These are phyloP conservation scores for Knoxia roxburghii DNA, from an alignment of 257 asterid genomes.

Conservation along the genomic window DNA sequence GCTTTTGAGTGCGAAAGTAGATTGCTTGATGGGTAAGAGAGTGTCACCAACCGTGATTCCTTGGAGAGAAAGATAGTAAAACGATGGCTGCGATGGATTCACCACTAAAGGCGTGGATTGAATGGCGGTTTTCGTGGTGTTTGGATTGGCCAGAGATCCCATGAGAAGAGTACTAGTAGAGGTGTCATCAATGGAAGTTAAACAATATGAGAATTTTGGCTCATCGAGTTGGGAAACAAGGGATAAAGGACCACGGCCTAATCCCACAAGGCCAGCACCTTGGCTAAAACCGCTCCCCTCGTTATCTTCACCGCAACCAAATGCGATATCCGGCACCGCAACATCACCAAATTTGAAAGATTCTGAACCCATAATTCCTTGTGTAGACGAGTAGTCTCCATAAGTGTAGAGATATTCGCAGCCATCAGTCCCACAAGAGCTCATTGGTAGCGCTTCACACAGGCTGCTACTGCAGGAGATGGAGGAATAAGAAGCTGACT, in stretches of 20 bases:
- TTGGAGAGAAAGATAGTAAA: constrained; percentile 63
- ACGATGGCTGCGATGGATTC: constrained; percentile 63
- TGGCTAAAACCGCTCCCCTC: constrained; percentile 64
- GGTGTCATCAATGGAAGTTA: constrained; percentile 57
- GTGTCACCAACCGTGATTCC: constrained; percentile 78
- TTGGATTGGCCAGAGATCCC: constrained; percentile 42
- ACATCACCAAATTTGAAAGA: constrained; percentile 50
- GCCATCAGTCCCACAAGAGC: constrained; percentile 33
- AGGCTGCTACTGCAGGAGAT: constrained; percentile 47
- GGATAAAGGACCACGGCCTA: constrained; percentile 78
- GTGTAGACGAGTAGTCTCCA: constrained; percentile 73
- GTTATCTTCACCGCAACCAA: constrained; percentile 79
- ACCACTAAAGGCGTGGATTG: constrained; percentile 48
- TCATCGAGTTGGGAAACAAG: constrained; percentile 74
- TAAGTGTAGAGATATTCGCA: constrained; percentile 65
- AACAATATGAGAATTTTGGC: constrained; percentile 68
- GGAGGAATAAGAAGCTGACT: constrained; percentile 45
- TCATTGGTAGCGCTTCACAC: constrained; percentile 43
- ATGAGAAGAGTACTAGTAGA: constrained; percentile 47
- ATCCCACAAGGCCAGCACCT: constrained; percentile 78
- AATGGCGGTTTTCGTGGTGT: background rate
- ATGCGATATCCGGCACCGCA: constrained; percentile 43
- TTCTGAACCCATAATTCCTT: constrained; percentile 61
- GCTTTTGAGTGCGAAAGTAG: constrained; percentile 38
- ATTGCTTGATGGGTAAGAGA: constrained; percentile 37